phyloP scores from a whole-genome alignment of 495 filamentous ascomycete genomes.

The Tuber melanosporum region DNA sequence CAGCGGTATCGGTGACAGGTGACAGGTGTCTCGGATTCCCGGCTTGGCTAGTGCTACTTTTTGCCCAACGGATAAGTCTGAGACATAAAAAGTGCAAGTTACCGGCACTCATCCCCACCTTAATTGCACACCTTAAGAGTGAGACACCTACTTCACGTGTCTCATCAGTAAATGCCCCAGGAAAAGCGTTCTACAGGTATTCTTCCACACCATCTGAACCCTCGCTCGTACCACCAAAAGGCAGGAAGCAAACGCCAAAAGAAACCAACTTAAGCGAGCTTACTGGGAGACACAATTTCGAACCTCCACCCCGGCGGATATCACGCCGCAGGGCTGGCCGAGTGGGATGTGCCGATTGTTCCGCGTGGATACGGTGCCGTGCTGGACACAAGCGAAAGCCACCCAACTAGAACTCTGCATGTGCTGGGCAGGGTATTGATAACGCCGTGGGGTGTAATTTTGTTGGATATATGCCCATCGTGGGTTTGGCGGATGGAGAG shows the following conservation, averaged over 20 bases:
- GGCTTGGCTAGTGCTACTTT: not conserved
- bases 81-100: not conserved
- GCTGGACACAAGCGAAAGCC: not conserved
- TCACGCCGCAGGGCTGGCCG: not conserved
- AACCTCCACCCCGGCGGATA: not conserved
- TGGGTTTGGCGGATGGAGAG: not conserved
- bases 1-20: not conserved
- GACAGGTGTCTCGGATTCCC: not conserved
- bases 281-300: not conserved
- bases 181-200: not conserved
- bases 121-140: not conserved
- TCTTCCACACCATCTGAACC: not conserved
- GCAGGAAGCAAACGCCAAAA: not conserved
- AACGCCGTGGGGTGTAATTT: not conserved
- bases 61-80: not conserved
- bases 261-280: not conserved
- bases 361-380: not conserved
- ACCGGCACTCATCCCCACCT: not conserved
- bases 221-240: not conserved
- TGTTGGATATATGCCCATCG: not conserved
- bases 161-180: not conserved
- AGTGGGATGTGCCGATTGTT: not conserved
- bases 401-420: not conserved
- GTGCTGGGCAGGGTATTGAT: not conserved
- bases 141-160: not conserved